Conservation (phyloP, 805 yeast species). For the Myxozyma nipponensis region DNA sequence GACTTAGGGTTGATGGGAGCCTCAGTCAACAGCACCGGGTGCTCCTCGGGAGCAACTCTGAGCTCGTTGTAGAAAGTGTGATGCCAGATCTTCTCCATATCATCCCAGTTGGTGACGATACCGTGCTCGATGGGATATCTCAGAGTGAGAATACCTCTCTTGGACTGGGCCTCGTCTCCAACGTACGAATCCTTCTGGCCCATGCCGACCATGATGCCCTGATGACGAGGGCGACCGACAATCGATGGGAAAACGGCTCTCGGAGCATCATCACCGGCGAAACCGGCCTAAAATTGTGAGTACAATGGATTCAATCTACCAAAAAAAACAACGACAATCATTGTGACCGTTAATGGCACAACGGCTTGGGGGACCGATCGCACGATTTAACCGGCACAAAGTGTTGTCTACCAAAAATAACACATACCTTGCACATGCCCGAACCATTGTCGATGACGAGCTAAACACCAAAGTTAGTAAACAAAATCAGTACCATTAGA, state of each 20-base stretch:
- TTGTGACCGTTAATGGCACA: neutral
- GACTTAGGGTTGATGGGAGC: constrained; percentile 99
- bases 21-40: constrained; percentile 98
- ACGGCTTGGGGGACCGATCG: too few species aligned
- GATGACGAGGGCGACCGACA: constrained; percentile 99
- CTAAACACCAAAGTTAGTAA: constrained; percentile 43
- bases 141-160: constrained; percentile 98
- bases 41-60: constrained; percentile 99
- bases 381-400: neutral
- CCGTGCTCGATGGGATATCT: constrained; percentile 99
- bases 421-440: constrained; percentile 87
- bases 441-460: constrained; percentile 98
- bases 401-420: neutral
- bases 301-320: neutral
- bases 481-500: too few species aligned
- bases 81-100: constrained; percentile 99
- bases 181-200: constrained; percentile 99
- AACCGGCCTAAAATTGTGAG: constrained; percentile 70
- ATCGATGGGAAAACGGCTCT: constrained; percentile 99
- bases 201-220: constrained; percentile 90
- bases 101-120: constrained; percentile 99
- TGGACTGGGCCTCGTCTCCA: constrained; percentile 99
- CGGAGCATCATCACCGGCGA: constrained; percentile 99
- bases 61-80: constrained; percentile 99
- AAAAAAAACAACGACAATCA: neutral